A percentile compares a stretch with the other conserved stretches of the same genome.
Evolutionary conservation across 257 asterid genomes (phyloP).

Genomic region (Nicotiana knightiana): DNA sequence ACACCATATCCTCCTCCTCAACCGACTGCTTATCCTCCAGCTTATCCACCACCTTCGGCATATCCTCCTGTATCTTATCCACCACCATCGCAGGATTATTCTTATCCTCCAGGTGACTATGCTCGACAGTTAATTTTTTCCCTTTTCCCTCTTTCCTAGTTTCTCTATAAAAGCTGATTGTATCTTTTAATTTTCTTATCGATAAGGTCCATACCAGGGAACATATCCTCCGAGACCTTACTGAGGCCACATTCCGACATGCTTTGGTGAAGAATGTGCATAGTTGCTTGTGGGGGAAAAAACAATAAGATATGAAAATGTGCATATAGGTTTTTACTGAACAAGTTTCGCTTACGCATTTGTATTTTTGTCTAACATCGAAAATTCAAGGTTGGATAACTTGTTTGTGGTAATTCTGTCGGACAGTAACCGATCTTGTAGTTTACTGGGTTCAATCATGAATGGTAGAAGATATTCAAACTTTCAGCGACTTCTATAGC

Average conservation of each 20-base stretch:
- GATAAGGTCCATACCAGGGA: conserved; percentile 37
- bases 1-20: conserved; percentile 21
- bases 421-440: background rate
- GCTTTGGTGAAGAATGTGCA: background rate
- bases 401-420: background rate
- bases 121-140: background rate
- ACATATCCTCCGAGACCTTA: conserved; percentile 38
- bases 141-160: background rate
- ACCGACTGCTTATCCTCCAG: conserved; percentile 21
- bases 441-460: background rate
- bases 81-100: conserved; percentile 22
- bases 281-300: background rate
- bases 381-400: background rate
- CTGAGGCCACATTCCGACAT: conserved; percentile 17
- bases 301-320: background rate
- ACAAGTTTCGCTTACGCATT: background rate
- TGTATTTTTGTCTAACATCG: background rate
- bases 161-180: background rate
- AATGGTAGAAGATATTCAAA: background rate
- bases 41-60: conserved; percentile 17
- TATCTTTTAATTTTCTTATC: background rate
- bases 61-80: conserved; percentile 22
- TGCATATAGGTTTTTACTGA: background rate
- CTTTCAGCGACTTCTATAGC: background rate
- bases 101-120: conserved; percentile 35